Evolutionary conservation across 371 early-diverging fungal genomes (phyloP).

Genomic region (Mucor lusitanicus): DNA sequence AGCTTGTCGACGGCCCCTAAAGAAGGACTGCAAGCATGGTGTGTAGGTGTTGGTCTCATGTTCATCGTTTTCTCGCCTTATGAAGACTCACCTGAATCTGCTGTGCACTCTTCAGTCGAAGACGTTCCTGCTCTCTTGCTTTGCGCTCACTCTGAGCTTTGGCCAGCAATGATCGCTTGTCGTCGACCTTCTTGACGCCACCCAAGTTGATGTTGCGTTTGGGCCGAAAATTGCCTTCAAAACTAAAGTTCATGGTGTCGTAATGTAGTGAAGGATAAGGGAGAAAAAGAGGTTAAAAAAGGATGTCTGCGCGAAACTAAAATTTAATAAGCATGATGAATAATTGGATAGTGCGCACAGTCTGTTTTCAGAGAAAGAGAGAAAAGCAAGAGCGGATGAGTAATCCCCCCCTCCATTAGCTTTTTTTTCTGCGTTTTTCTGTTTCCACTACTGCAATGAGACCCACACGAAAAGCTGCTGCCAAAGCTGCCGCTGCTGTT

Average conservation of each 20-base stretch:
- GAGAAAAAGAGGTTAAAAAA: neutral
- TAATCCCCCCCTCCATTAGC: neutral
- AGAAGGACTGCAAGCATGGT: constrained; percentile 35
- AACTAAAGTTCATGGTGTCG: constrained; percentile 51
- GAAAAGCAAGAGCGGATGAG: neutral
- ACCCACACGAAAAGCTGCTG: constrained; percentile 27
- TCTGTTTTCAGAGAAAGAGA: neutral
- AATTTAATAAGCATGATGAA: neutral
- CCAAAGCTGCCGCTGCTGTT: constrained; percentile 13
- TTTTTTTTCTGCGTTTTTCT: neutral
- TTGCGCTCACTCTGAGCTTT: constrained; percentile 79
- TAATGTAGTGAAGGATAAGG: neutral
- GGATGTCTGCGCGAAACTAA: neutral
- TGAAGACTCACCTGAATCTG: constrained; percentile 63
- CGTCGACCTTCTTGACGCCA: constrained; percentile 62
- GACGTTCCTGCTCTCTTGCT: constrained; percentile 72
- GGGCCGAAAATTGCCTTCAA: constrained; percentile 75
- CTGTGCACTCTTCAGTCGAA: constrained; percentile 54
- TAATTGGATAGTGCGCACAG: neutral
- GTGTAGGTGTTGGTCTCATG: no score
- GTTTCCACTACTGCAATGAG: constrained; percentile 6
- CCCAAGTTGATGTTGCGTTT: constrained; percentile 82
- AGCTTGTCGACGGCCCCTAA: constrained; percentile 39
- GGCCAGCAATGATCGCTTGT: constrained; percentile 67
- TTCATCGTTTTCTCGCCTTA: no score